Evolutionary conservation across 2,329 filamentous ascomycete genomes (phyloP), one percentile per base, ranked within the genome.

Genomic region (Cladophialophora psammophila): DNA sequence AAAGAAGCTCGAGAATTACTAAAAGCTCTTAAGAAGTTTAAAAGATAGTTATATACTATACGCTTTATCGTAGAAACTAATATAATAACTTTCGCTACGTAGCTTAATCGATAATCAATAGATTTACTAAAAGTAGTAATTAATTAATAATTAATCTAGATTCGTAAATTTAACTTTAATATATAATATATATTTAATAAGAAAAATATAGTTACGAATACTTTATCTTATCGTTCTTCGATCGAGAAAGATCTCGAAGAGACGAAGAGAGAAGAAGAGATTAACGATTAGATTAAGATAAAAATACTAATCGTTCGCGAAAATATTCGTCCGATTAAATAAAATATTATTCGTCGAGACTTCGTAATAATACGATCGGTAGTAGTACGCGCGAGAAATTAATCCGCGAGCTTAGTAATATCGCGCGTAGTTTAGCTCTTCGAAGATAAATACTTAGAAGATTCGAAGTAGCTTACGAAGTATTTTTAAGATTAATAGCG

Each of bases 1-100:
- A n/a, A n/a, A n/a, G n/a, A n/a, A n/a, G n/a, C n/a, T n/a, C n/a
- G n/a, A n/a, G n/a, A n/a, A n/a, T n/a, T n/a, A n/a, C n/a, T n/a
- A n/a, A n/a, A n/a, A n/a, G n/a, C n/a, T n/a, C n/a, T n/a, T n/a
- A n/a, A n/a, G n/a, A n/a, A n/a, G n/a, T n/a, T n/a, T n/a, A n/a
- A n/a, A n/a, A n/a, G n/a, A n/a, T n/a, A n/a, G n/a, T n/a, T n/a
- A n/a, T n/a, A n/a, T n/a, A n/a, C n/a, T n/a, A n/a, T n/a, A n/a
- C n/a, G n/a, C n/a, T n/a, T 58, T 45, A 32, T 58, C 15, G 5
- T 58, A 4, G 20, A 58, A 20, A 58, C 55, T 31, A 45, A 58
- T 34, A 34, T 13, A 12, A 42, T 58, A 58, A 58, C 55, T 5
- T 13, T 58, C 5, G 18, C 6, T 1, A 18, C 12, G 4, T 58